Evolutionary conservation across 768 basidiomycete species (phyloP).

Genomic region (Mycena capillaripes): DNA sequence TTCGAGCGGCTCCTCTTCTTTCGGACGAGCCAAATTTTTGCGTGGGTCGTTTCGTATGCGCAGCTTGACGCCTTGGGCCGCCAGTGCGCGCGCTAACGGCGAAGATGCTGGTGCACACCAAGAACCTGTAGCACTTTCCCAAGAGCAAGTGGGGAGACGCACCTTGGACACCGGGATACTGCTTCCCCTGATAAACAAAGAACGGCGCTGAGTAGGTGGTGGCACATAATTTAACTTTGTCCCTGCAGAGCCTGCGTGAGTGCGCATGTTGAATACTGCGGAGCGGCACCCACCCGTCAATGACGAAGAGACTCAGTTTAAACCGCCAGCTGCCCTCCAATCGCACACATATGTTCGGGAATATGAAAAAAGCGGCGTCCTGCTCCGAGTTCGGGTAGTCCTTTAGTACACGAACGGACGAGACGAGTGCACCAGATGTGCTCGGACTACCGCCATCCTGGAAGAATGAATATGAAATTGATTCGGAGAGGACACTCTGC

Average conservation of each 20-base stretch:
- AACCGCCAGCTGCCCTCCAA: slow-evolving; percentile 37
- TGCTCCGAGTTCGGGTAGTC: slow-evolving; percentile 34
- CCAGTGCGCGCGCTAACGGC: slow-evolving; percentile 53
- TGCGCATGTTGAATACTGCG: neutral
- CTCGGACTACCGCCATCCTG: slow-evolving; percentile 32
- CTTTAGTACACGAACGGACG: slow-evolving; percentile 36
- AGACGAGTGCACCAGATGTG: slow-evolving; percentile 34
- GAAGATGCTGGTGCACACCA: slow-evolving; percentile 52
- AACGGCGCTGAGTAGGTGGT: slow-evolving; percentile 57
- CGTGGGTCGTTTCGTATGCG: slow-evolving; percentile 57
- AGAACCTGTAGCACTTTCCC: neutral
- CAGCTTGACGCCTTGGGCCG: slow-evolving; percentile 60
- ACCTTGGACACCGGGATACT: slow-evolving; percentile 62
- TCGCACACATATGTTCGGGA: slow-evolving; percentile 37
- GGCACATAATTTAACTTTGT: slow-evolving; percentile 57
- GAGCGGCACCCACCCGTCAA: slow-evolving; percentile 27
- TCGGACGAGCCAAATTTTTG: neutral
- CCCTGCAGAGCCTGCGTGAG: slow-evolving; percentile 36
- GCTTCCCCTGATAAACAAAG: slow-evolving; percentile 61
- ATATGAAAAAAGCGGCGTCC: slow-evolving; percentile 37
- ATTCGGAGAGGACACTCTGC: neutral
- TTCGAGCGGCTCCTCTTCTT: neutral
- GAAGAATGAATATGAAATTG: neutral
- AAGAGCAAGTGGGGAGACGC: slow-evolving; percentile 32
- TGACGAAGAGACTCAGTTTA: slow-evolving; percentile 32